Evolutionary conservation across 495 filamentous ascomycete genomes (phyloP).

Genomic region (Penicillium salamii): DNA sequence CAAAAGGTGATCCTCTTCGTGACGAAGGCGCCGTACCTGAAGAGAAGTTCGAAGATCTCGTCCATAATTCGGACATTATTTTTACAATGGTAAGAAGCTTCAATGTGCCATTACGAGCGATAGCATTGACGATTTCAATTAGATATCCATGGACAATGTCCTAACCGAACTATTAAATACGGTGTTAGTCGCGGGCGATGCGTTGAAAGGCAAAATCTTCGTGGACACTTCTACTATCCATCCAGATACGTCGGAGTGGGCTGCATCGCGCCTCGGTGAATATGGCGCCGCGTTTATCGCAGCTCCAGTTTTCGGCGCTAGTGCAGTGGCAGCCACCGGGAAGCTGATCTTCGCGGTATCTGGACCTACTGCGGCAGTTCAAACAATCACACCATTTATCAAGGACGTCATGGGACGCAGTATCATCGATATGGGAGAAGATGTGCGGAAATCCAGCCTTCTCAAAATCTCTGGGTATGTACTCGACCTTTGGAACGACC

Average conservation of each 20-base stretch:
- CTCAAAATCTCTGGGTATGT: slow-evolving; percentile 18
- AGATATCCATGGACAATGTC: slow-evolving; percentile 8
- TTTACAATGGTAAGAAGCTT: slow-evolving; percentile 25
- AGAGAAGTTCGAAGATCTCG: slow-evolving; percentile 26
- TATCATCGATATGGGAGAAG: slow-evolving; percentile 28
- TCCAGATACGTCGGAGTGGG: slow-evolving; percentile 29
- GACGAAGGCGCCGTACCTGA: slow-evolving; percentile 25
- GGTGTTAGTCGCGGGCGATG: background rate
- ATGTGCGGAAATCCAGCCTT: slow-evolving; percentile 18
- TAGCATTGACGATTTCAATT: slow-evolving; percentile 1
- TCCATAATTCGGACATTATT: slow-evolving; percentile 26
- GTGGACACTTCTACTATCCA: slow-evolving; percentile 42
- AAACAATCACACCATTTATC: slow-evolving; percentile 28
- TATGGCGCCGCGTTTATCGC: slow-evolving; percentile 26
- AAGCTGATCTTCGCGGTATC: slow-evolving; percentile 34
- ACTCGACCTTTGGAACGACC: background rate
- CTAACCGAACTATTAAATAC: slow-evolving; percentile 6
- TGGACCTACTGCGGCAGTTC: slow-evolving; percentile 25
- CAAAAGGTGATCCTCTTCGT: slow-evolving; percentile 27
- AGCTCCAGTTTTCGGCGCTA: slow-evolving; percentile 35
- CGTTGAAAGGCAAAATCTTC: slow-evolving; percentile 28
- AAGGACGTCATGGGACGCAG: slow-evolving; percentile 32
- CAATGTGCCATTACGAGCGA: background rate
- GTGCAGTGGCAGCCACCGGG: slow-evolving; percentile 33
- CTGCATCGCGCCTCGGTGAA: slow-evolving; percentile 13